These are phyloP conservation scores for Peniophora sp. DNA, from an alignment of 1,284 basidiomycete genomes.

Conservation along the genomic window DNA sequence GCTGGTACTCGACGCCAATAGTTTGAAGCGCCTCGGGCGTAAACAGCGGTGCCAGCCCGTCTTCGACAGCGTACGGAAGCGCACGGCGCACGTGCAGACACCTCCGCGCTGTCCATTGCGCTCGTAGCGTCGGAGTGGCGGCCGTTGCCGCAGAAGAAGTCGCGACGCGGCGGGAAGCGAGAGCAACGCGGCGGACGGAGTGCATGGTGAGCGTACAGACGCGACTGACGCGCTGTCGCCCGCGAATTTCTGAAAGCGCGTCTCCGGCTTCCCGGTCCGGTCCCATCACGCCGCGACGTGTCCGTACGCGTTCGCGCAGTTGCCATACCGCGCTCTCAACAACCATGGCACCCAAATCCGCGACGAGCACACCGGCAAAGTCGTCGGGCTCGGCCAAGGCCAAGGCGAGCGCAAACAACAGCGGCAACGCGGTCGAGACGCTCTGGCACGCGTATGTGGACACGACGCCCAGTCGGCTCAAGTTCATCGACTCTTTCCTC, in stretches of 20 bases:
- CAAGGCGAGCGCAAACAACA: slow-evolving; percentile 7
- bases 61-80: slow-evolving; percentile 58
- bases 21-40: slow-evolving; percentile 58
- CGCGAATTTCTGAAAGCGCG: slow-evolving; percentile 4
- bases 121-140: background rate
- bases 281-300: background rate
- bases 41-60: slow-evolving; percentile 70
- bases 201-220: slow-evolving; percentile 14
- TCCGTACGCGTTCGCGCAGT: background rate
- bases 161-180: slow-evolving; percentile 11
- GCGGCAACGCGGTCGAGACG: slow-evolving; percentile 34
- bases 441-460: slow-evolving; percentile 75
- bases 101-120: slow-evolving; percentile 16
- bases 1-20: slow-evolving; percentile 74
- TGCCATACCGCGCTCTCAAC: background rate
- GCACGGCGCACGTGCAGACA: slow-evolving; percentile 46
- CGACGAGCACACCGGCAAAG: background rate
- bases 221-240: background rate
- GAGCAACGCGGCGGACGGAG: slow-evolving; percentile 15
- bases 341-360: background rate
- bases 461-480: slow-evolving; percentile 77
- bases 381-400: background rate
- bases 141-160: slow-evolving; percentile 6
- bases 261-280: slow-evolving; percentile 3
- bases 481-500: slow-evolving; percentile 91